Evolutionary conservation across 257 asterid species (phyloP).

Genomic region (Jacaranda mimosifolia): DNA sequence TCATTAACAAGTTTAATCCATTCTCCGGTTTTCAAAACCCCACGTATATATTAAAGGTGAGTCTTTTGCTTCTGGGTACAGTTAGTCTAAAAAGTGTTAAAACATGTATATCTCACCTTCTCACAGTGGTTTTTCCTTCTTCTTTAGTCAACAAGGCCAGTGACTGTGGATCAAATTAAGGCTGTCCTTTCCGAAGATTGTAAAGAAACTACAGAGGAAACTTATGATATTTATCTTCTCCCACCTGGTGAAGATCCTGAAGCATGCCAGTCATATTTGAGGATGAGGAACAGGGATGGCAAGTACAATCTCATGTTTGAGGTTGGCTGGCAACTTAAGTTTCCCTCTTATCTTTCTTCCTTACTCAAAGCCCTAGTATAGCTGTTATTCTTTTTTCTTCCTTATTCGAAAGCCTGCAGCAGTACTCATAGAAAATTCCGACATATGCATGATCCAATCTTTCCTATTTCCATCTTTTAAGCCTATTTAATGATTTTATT

Average conservation of each 20-base stretch:
- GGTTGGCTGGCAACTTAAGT: conserved; percentile 55
- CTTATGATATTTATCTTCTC: conserved; percentile 95
- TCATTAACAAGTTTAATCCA: conserved; percentile 92
- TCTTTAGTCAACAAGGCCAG: conserved; percentile 74
- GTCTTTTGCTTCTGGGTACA: conserved; percentile 36
- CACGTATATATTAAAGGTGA: conserved; percentile 86
- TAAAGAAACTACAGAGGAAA: conserved; percentile 83
- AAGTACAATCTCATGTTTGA: conserved; percentile 99
- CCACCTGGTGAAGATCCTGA: conserved; percentile 99
- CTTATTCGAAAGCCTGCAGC: conserved; percentile 1
- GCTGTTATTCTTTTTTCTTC: background rate
- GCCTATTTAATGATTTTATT: background rate
- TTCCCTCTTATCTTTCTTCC: conserved; percentile 25
- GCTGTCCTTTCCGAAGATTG: conserved; percentile 68
- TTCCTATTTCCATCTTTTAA: conserved; percentile 21
- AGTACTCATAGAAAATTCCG: background rate
- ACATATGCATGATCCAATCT: background rate
- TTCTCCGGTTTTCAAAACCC: conserved; percentile 98
- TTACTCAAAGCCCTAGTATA: background rate
- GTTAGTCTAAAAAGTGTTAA: conserved; percentile 15
- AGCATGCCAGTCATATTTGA: conserved; percentile 97
- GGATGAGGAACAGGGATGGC: conserved; percentile 99
- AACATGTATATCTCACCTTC: conserved; percentile 32
- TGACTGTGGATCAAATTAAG: conserved; percentile 80
- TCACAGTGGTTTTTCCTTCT: conserved; percentile 36